Evolutionary conservation across 495 filamentous ascomycete genomes (phyloP).

Genomic region (Talaromyces proteolyticus): DNA sequence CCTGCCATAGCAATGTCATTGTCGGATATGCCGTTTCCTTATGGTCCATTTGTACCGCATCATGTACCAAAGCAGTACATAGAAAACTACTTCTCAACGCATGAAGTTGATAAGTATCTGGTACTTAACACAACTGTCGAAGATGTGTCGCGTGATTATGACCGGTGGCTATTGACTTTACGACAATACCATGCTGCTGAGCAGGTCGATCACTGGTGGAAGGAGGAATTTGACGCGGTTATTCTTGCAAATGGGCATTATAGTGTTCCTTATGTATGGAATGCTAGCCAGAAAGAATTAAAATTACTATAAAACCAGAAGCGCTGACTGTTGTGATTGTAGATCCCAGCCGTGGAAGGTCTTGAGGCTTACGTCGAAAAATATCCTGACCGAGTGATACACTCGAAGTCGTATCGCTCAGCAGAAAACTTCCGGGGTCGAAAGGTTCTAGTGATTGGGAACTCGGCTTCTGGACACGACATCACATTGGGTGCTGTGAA

Average conservation of each 20-base stretch:
- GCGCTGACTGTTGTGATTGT: neutral
- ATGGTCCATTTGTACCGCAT: slow-evolving; percentile 45
- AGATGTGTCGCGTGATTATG: slow-evolving; percentile 26
- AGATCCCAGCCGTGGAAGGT: slow-evolving; percentile 38
- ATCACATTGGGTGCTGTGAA: slow-evolving; percentile 28
- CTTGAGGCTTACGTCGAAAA: slow-evolving; percentile 26
- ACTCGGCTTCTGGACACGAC: slow-evolving; percentile 47
- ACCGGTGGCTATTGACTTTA: slow-evolving; percentile 39
- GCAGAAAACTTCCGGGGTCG: slow-evolving; percentile 21
- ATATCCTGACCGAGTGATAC: slow-evolving; percentile 32
- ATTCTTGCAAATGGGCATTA: slow-evolving; percentile 47
- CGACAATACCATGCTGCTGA: slow-evolving; percentile 29
- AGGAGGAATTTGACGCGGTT: slow-evolving; percentile 42
- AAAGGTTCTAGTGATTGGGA: slow-evolving; percentile 38
- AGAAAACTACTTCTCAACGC: slow-evolving; percentile 38
- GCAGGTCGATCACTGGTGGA: slow-evolving; percentile 41
- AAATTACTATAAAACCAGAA: neutral
- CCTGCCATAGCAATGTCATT: slow-evolving; percentile 46
- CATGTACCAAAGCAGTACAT: slow-evolving; percentile 41
- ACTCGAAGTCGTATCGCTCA: slow-evolving; percentile 42
- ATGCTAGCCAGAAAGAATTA: neutral
- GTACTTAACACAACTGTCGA: slow-evolving; percentile 44
- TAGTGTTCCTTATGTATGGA: slow-evolving; percentile 39
- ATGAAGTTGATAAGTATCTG: slow-evolving; percentile 28
- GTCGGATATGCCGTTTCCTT: slow-evolving; percentile 39